These are phyloP conservation scores for Alternaria alternata DNA, from an alignment of 2,329 filamentous ascomycete genomes.

Conservation along the genomic window DNA sequence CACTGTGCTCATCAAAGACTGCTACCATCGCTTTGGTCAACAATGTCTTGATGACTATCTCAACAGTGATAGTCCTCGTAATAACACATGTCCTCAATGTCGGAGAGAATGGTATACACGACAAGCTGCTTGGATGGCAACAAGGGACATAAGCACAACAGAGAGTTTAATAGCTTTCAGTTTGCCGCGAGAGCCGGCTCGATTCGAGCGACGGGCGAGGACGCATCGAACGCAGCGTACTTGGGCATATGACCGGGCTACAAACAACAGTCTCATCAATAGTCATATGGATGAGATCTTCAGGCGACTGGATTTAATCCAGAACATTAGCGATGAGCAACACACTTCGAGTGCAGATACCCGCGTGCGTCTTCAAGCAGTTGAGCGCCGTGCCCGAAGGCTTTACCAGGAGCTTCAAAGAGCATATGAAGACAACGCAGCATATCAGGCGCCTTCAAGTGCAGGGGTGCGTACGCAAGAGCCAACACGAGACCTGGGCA, in stretches of 20 bases:
- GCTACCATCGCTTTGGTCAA: slow-evolving; percentile 20
- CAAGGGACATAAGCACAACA: slow-evolving; percentile 8
- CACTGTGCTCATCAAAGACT: slow-evolving; percentile 9
- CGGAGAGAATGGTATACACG: slow-evolving; percentile 17
- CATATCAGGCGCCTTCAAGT: not conserved
- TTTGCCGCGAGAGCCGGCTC: not conserved
- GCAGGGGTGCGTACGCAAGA: not conserved
- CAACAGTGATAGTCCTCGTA: slow-evolving; percentile 8
- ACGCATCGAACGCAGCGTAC: not conserved
- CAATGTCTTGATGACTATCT: slow-evolving; percentile 16
- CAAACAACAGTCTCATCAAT: not conserved
- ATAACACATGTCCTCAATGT: slow-evolving; percentile 21
- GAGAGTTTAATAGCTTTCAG: not conserved
- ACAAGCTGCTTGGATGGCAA: not conserved
- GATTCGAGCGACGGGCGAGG: not conserved
- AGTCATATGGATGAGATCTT: slow-evolving; percentile 1
- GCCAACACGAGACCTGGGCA: not conserved
- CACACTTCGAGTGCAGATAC: not conserved
- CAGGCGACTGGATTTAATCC: not conserved
- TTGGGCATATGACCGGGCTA: not conserved
- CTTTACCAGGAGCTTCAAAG: not conserved
- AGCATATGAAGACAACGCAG: not conserved
- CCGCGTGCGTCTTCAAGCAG: slow-evolving; percentile 1
- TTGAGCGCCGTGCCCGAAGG: not conserved
- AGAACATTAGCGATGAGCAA: not conserved